Evolutionary conservation across 1,284 basidiomycete species (phyloP), one percentile per base, ranked within the genome.

Genomic region (Pyrrhoderma noxium): DNA sequence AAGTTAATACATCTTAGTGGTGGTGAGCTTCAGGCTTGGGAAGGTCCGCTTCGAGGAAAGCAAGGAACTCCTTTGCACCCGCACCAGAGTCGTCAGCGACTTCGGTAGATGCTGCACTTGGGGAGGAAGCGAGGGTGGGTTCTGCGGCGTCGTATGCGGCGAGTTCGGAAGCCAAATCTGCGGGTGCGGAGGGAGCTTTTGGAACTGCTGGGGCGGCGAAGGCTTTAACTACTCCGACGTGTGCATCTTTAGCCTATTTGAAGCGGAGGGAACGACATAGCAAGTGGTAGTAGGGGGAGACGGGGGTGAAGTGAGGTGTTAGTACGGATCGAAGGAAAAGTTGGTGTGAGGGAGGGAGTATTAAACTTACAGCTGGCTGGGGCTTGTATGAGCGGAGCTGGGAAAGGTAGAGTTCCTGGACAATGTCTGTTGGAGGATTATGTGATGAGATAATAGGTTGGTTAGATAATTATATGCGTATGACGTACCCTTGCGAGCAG

Each of bases 341-440:
- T 48, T 27, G 47, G 45, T 31, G 47, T 48, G 8, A 41, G n/a
- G n/a, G n/a, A n/a, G n/a, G n/a, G n/a, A n/a, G n/a, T n/a, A n/a
- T n/a, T 37, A 16, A 58, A 73, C 76, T 59, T 58, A 87, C 85
- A 23, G 60, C 62, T 7, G 75, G 68, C 22, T 76, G 67, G 39
- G 79, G 67, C 76, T 93, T 95, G 83, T 94, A 97, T 16, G 79
- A 68, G 74, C 90, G 95, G 65, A 97, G 78, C 74, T 95, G 88
- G 64, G 78, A 83, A 61, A 97, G 63, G 73, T 97, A 97, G 52
- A 95, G 68, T 60, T 96, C 92, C 79, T 95, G 90, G 53, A 97
- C 77, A 62, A 95, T 74, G 74, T 96, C 93, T 95, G 64, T 18
- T 39, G 18, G n/a, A n/a, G n/a, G n/a, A n/a, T n/a, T n/a, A n/a